Evolutionary conservation across 176 grass and related monocot genomes (phyloP).

Genomic region (Phyllostachys edulis): DNA sequence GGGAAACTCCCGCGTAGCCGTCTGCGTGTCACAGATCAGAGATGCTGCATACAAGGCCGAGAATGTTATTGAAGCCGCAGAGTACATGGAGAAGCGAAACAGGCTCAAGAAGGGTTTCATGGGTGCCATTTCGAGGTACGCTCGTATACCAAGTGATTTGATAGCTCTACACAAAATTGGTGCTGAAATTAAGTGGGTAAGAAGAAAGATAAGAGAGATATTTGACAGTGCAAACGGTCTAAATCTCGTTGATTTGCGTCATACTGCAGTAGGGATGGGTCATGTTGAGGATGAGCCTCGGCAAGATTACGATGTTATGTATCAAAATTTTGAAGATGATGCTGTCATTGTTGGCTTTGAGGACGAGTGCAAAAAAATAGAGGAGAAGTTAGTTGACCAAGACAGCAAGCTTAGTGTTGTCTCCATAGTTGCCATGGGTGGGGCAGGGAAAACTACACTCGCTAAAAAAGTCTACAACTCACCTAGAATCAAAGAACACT

Average conservation of each 20-base stretch:
- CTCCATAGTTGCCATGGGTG: too few species aligned
- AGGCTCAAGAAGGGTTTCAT: background rate
- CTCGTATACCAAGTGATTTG: background rate
- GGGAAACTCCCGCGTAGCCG: background rate
- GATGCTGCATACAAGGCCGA: slow-evolving; percentile 19
- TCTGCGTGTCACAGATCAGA: slow-evolving; percentile 10
- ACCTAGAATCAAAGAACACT: background rate
- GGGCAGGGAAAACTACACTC: too few species aligned
- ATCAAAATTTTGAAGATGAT: background rate
- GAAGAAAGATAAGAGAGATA: background rate
- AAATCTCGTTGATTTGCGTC: background rate
- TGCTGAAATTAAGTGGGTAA: background rate
- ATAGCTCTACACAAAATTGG: slow-evolving; percentile 1
- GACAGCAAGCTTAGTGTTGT: too few species aligned
- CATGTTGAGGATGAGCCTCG: too few species aligned
- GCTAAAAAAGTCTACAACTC: background rate
- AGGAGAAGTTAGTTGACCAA: too few species aligned
- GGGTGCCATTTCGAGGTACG: slow-evolving; percentile 13
- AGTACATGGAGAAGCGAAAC: background rate
- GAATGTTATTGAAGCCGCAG: slow-evolving; percentile 4
- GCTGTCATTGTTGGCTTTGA: background rate
- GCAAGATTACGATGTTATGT: background rate
- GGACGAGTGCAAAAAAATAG: too few species aligned
- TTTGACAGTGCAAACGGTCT: background rate
- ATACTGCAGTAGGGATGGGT: too few species aligned